phyloP scores from a whole-genome alignment of 2,329 filamentous ascomycete genomes.

The Trichoderma asperellum region DNA sequence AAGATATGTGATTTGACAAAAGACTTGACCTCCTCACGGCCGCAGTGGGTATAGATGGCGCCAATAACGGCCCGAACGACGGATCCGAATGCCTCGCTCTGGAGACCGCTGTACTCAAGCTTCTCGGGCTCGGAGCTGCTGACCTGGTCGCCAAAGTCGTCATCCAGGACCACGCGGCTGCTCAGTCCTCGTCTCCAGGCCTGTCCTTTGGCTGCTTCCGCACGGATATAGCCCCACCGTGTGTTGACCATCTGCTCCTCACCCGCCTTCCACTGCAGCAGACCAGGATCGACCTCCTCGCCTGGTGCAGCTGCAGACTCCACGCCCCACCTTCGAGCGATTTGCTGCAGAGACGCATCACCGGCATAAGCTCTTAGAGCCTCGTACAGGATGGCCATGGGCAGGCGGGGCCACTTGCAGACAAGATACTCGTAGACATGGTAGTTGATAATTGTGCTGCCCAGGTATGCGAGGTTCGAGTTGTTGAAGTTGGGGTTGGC shows the following conservation, averaged over 20 bases:
- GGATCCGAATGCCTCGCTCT: slow-evolving; percentile 70
- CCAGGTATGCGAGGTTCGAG: slow-evolving; percentile 76
- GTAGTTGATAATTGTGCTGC: slow-evolving; percentile 81
- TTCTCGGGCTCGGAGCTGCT: slow-evolving; percentile 34
- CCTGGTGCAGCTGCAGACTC: slow-evolving; percentile 86
- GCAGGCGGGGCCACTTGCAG: slow-evolving; percentile 87
- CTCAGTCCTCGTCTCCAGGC: slow-evolving; percentile 69
- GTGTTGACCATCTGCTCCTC: slow-evolving; percentile 50
- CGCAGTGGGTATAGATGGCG: slow-evolving; percentile 82
- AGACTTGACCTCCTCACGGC: slow-evolving; percentile 73
- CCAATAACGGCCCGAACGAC: slow-evolving; percentile 86
- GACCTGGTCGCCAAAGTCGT: slow-evolving; percentile 75
- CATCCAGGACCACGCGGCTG: slow-evolving; percentile 77
- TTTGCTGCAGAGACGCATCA: slow-evolving; percentile 69
- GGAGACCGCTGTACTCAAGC: slow-evolving; percentile 65
- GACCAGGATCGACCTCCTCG: slow-evolving; percentile 86
- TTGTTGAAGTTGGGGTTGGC: slow-evolving; percentile 84
- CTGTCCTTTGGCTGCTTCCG: slow-evolving; percentile 51
- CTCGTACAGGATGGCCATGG: slow-evolving; percentile 83
- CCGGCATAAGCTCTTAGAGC: slow-evolving; percentile 85
- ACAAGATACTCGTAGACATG: slow-evolving; percentile 88
- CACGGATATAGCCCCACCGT: slow-evolving; percentile 57
- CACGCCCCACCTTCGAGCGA: slow-evolving; percentile 88
- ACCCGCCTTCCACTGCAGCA: slow-evolving; percentile 75
- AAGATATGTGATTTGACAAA: slow-evolving; percentile 88